Evolutionary conservation across 2,329 filamentous ascomycete species (phyloP).

Genomic region (Gyromitra esculenta): DNA sequence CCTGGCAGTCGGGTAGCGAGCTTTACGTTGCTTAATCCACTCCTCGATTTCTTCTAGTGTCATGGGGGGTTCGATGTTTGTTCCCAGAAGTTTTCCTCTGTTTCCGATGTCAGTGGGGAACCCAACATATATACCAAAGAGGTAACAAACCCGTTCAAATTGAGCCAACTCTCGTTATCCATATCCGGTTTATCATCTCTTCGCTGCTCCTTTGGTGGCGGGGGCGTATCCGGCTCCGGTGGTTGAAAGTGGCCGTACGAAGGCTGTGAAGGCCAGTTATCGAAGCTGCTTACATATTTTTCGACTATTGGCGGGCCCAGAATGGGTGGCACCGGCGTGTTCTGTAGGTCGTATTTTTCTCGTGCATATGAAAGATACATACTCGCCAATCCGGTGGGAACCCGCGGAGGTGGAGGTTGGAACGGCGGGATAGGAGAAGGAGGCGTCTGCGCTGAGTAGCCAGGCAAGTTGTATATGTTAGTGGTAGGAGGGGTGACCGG

Average conservation of each 20-base stretch:
- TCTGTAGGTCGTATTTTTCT: constrained; percentile 32
- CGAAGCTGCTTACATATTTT: no score
- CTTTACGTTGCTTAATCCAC: constrained; percentile 51
- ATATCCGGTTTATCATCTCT: constrained; percentile 48
- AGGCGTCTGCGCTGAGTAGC: neutral
- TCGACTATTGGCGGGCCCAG: no score
- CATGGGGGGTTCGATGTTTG: constrained; percentile 51
- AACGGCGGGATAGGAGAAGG: constrained; percentile 2
- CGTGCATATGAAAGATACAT: constrained; percentile 46
- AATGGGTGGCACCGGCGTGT: neutral
- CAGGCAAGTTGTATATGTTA: neutral
- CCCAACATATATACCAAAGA: neutral
- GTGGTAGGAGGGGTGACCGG: neutral
- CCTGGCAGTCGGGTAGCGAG: constrained; percentile 47
- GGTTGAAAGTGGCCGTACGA: constrained; percentile 44
- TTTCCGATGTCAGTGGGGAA: neutral
- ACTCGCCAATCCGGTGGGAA: neutral
- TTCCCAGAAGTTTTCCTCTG: constrained; percentile 52
- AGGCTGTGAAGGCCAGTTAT: constrained; percentile 37
- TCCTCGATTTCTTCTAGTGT: constrained; percentile 51
- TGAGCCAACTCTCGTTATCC: constrained; percentile 49
- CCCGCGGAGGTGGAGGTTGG: constrained; percentile 5
- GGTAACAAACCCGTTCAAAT: constrained; percentile 43
- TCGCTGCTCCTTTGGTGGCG: constrained; percentile 9
- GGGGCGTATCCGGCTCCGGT: neutral